Conservation (phyloP, 78 protist species). For the Parvularia atlantis region DNA sequence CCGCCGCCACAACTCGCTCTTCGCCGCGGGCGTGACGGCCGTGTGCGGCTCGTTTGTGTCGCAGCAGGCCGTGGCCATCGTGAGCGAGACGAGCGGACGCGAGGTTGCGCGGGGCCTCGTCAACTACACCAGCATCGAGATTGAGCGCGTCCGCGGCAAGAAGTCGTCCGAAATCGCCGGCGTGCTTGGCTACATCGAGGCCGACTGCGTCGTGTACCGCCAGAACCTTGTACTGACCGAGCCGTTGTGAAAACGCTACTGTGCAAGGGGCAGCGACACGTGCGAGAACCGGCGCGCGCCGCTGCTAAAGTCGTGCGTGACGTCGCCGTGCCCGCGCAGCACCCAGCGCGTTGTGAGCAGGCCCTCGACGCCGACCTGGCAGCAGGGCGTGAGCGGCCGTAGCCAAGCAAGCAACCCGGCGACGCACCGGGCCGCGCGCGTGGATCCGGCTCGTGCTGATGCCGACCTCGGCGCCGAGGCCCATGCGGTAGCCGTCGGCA, state of each 20-base stretch:
- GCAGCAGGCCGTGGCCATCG: neutral
- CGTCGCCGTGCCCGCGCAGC: slow-evolving; percentile 25
- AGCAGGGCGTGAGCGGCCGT: slow-evolving; percentile 6
- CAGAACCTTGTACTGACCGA: no score
- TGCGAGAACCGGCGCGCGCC: no score
- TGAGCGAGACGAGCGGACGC: neutral
- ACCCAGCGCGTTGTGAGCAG: slow-evolving; percentile 31
- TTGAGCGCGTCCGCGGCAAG: neutral
- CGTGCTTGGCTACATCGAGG: neutral
- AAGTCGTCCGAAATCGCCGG: neutral
- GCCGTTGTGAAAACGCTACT: no score
- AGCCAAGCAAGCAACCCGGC: no score
- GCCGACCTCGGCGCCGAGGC: slow-evolving; percentile 69
- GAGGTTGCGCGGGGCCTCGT: slow-evolving; percentile 15
- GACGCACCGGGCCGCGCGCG: slow-evolving; percentile 60
- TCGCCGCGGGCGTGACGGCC: slow-evolving; percentile 18
- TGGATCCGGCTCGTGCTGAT: slow-evolving; percentile 39
- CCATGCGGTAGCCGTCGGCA: slow-evolving; percentile 58
- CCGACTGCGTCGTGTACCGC: neutral
- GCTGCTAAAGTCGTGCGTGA: neutral
- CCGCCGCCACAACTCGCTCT: neutral
- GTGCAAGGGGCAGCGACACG: no score
- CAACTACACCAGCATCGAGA: neutral
- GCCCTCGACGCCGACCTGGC: slow-evolving; percentile 67
- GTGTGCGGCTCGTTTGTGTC: neutral